A percentile compares a stretch with the other conserved stretches of the same genome.
phyloP scores from a whole-genome alignment of 2,329 filamentous ascomycete species.

The Didymosphaeria variabile region DNA sequence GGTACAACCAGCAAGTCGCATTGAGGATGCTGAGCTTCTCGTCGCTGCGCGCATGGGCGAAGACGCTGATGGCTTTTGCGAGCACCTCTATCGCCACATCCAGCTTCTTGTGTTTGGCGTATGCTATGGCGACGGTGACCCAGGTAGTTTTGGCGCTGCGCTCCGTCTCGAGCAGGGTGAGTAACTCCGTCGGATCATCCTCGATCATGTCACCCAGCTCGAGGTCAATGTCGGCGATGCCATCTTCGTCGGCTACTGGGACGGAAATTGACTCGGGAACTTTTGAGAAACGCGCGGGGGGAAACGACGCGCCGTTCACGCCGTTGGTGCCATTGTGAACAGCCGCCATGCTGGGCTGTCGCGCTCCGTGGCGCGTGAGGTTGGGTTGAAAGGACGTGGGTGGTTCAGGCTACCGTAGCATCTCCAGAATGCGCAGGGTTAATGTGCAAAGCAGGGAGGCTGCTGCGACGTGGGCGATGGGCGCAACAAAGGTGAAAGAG shows the following conservation, averaged over 20 bases:
- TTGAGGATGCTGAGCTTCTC: slow-evolving; percentile 87
- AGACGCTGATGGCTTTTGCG: slow-evolving; percentile 76
- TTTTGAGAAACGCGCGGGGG: slow-evolving; percentile 64
- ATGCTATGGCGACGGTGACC: slow-evolving; percentile 97
- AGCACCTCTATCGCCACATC: slow-evolving; percentile 80
- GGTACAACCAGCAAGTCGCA: slow-evolving; percentile 88
- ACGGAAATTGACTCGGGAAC: slow-evolving; percentile 72
- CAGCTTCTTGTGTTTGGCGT: slow-evolving; percentile 93
- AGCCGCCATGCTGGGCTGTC: slow-evolving; percentile 58
- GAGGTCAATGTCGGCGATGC: slow-evolving; percentile 81
- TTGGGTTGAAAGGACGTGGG: slow-evolving; percentile 18
- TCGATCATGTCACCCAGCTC: slow-evolving; percentile 83
- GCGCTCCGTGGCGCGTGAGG: slow-evolving; percentile 18
- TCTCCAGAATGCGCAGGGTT: slow-evolving; percentile 6
- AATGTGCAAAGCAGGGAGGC: background rate
- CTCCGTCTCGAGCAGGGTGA: slow-evolving; percentile 93
- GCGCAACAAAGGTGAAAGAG: slow-evolving; percentile 14
- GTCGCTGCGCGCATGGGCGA: slow-evolving; percentile 73
- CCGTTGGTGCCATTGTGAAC: slow-evolving; percentile 60
- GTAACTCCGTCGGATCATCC: slow-evolving; percentile 94
- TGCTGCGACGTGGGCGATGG: slow-evolving; percentile 5
- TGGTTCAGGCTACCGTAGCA: slow-evolving; percentile 9
- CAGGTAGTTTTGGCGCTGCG: slow-evolving; percentile 90
- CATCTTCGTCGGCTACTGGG: slow-evolving; percentile 68
- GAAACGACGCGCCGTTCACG: slow-evolving; percentile 57